Base-by-base conservation (phyloP, 768 basidiomycete genomes). In the Zangia roseola region DNA sequence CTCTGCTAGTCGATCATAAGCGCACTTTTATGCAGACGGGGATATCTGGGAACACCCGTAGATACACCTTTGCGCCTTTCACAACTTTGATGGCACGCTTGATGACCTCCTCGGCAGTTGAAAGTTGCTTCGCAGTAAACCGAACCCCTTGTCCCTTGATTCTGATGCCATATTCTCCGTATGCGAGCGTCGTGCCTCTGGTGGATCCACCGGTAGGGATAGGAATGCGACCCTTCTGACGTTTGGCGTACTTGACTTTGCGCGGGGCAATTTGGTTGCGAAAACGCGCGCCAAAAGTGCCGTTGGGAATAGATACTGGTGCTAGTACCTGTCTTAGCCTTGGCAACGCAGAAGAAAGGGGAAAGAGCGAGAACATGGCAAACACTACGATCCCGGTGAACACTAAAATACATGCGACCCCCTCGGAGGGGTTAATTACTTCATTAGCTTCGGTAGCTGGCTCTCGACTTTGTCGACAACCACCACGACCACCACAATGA, bases 1-100 rank as follows among this genome's bases (percentile, higher is more conserved):
- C 39, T 6, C 6, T 12, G 10, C 10, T 2, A 19, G n/a, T 6
- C 12, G 19, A 14, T 24, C 41, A 16, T 14, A 31, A 8, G 60
- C 75, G 37, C 50, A 91, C 92, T 82, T 99, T 98, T 46, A 97
- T 85, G 74, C 94, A 97, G 51, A 99, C 94, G 3, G 94, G 94
- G 50, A 97, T 85, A 70, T 98, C 94, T 5, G 97, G 95, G 72
- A 98, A 98, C 35, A 97, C 86, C 43, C 94, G 78, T 68, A 95
- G 61, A 65, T 80, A 94, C 36, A 93, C 82, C 69, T 93, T 90
- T 30, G 82, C 78, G 6, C 94, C 93, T 63, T 97, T 97, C 38
- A 97, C 76, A 10, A 81, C 67, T 70, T 97, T 98, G 52, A 97
- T 77, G 64, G 92, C 94, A 60, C 89, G 79, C 74, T 88, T 86